Conservation (phyloP, 352 stramenopile species). For the Phytophthora hibernalis region DNA sequence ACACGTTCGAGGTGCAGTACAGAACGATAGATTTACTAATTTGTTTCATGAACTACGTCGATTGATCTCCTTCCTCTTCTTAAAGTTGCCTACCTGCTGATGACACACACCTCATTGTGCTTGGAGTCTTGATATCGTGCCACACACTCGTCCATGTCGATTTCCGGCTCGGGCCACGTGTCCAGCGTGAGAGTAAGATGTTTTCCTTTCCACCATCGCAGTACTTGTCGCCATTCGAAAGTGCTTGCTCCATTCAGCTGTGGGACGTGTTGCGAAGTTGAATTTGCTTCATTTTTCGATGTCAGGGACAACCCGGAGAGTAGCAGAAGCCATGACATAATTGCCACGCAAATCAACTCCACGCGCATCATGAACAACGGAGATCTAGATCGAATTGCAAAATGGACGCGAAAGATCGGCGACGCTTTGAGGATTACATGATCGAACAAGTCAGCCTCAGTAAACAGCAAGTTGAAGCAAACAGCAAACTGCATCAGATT, state of each 20-base stretch:
- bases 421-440: slow-evolving; percentile 15
- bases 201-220: slow-evolving; percentile 24
- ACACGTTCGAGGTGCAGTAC: slow-evolving; percentile 8
- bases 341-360: slow-evolving; percentile 22
- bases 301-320: slow-evolving; percentile 11
- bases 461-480: slow-evolving; percentile 12
- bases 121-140: slow-evolving; percentile 48
- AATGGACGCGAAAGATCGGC: slow-evolving; percentile 29
- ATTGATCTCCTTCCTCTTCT: slow-evolving; percentile 4
- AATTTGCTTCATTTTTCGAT: background rate
- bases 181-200: slow-evolving; percentile 20
- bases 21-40: slow-evolving; percentile 30
- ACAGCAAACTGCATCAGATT: background rate
- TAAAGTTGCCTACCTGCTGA: slow-evolving; percentile 44
- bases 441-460: background rate
- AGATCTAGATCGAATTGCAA: background rate
- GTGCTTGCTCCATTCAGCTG: slow-evolving; percentile 7
- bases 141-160: slow-evolving; percentile 53
- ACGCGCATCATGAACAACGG: slow-evolving; percentile 24
- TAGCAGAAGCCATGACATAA: slow-evolving; percentile 29
- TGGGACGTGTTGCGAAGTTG: slow-evolving; percentile 6
- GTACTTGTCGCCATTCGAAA: slow-evolving; percentile 31
- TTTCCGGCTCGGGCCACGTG: slow-evolving; percentile 32
- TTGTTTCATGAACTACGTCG: slow-evolving; percentile 12
- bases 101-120: slow-evolving; percentile 56